These are phyloP conservation scores for Monascus purpureus DNA, from an alignment of 495 filamentous ascomycete genomes.

Conservation along the genomic window DNA sequence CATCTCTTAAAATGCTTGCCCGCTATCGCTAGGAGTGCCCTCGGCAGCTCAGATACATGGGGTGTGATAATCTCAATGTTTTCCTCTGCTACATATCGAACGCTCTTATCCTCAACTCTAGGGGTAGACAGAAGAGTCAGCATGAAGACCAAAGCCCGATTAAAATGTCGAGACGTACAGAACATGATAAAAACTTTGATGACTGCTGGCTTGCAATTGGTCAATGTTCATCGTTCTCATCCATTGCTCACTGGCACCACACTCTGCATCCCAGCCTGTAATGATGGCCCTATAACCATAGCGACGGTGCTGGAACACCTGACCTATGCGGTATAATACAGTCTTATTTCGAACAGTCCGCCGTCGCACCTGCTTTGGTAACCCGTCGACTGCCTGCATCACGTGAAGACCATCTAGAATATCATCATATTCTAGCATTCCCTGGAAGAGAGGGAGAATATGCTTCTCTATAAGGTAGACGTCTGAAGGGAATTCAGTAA, in stretches of 20 bases:
- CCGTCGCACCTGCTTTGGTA: conserved; percentile 38
- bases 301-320: conserved; percentile 69
- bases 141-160: conserved; percentile 1
- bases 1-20: conserved; percentile 86
- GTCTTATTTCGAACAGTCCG: conserved; percentile 21
- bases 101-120: conserved; percentile 47
- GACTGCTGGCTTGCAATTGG: conserved; percentile 41
- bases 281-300: conserved; percentile 73
- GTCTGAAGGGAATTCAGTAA: conserved; percentile 47
- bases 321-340: conserved; percentile 64
- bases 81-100: conserved; percentile 75
- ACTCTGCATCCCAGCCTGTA: conserved; percentile 68
- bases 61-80: conserved; percentile 56
- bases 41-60: conserved; percentile 29
- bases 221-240: conserved; percentile 52
- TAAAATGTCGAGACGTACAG: conserved; percentile 42
- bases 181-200: conserved; percentile 74
- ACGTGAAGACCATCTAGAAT: conserved; percentile 40
- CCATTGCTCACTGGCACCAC: conserved; percentile 36
- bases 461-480: conserved; percentile 50
- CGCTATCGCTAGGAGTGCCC: conserved; percentile 50
- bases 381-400: conserved; percentile 45
- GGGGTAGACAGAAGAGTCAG: not conserved
- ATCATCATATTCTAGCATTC: conserved; percentile 27
- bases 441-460: conserved; percentile 42